Conservation (phyloP, 83 land plant genomes). For the Diphasiastrum complanatum region DNA sequence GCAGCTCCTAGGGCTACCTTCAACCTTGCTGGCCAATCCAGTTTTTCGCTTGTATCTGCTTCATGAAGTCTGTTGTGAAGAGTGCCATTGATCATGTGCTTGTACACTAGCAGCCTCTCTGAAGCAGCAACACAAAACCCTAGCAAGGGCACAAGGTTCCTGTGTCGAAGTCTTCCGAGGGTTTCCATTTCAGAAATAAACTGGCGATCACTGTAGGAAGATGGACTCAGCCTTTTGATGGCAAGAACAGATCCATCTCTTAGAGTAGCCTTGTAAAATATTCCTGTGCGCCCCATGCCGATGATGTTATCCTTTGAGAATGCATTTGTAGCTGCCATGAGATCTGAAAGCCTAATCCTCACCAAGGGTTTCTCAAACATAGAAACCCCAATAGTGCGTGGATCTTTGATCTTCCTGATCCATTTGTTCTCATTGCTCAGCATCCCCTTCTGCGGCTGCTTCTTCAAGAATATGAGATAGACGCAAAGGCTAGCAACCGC, state of each 20-base stretch:
- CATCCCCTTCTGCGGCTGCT: not conserved
- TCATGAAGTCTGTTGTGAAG: not conserved
- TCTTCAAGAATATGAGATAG: conserved; percentile 1
- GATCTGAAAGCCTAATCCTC: conserved; percentile 28
- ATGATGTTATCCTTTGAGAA: conserved; percentile 31
- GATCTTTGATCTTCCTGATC: conserved; percentile 21
- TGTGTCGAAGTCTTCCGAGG: not conserved
- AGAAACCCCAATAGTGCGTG: conserved; percentile 11
- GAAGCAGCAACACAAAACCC: conserved; percentile 2
- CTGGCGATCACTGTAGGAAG: conserved; percentile 20
- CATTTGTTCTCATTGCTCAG: conserved; percentile 20
- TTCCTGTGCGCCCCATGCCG: conserved; percentile 15
- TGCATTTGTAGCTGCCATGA: conserved; percentile 30
- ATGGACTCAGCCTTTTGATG: conserved; percentile 24
- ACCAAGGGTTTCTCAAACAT: conserved; percentile 39
- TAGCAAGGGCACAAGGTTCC: conserved; percentile 7
- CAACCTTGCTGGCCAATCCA: not conserved
- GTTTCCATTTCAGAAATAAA: conserved; percentile 19
- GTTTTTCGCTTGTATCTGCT: not conserved
- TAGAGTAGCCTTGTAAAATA: conserved; percentile 26
- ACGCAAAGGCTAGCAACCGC: not conserved
- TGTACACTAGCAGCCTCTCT: conserved; percentile 4
- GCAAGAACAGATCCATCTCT: conserved; percentile 33
- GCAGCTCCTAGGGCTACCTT: conserved; percentile 5
- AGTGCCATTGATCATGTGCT: too few relatives aligned